phyloP scores from a whole-genome alignment of 495 filamentous ascomycete genomes.

The Aspergillus leporis region DNA sequence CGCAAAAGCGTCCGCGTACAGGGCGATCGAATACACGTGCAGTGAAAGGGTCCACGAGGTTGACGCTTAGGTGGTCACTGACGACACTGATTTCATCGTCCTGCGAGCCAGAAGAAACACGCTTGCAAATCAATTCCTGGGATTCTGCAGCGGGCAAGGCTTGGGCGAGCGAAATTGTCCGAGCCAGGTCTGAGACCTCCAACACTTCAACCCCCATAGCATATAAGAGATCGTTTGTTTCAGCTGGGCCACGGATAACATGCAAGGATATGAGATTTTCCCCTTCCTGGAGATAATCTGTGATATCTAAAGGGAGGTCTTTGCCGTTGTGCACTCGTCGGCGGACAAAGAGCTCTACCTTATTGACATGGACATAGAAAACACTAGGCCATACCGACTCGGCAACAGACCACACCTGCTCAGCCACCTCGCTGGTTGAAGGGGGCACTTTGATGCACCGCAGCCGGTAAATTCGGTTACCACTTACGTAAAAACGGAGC shows the following conservation, averaged over 20 bases:
- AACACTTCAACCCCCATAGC: conserved; percentile 65
- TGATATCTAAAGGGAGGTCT: conserved; percentile 74
- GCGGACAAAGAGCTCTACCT: conserved; percentile 53
- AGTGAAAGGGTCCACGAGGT: conserved; percentile 75
- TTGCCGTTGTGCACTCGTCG: conserved; percentile 69
- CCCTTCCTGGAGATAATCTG: conserved; percentile 50
- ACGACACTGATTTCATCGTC: conserved; percentile 70
- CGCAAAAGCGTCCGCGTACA: conserved; percentile 60
- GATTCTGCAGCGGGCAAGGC: conserved; percentile 29
- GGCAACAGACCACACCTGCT: conserved; percentile 58
- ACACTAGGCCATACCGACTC: conserved; percentile 72
- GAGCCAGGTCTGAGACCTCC: conserved; percentile 50
- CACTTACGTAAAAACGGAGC: conserved; percentile 25
- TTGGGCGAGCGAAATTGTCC: conserved; percentile 45
- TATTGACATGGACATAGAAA: conserved; percentile 71
- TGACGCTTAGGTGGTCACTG: conserved; percentile 63
- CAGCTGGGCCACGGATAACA: conserved; percentile 42
- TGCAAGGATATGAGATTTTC: conserved; percentile 59
- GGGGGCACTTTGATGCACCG: conserved; percentile 40
- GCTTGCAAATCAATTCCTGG: conserved; percentile 36
- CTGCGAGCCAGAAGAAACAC: conserved; percentile 38
- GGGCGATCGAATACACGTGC: conserved; percentile 68
- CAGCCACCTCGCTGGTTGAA: conserved; percentile 17
- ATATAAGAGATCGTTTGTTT: conserved; percentile 40
- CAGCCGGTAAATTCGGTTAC: conserved; percentile 40